Evolutionary conservation across 1,139 yeast species (phyloP).

Genomic region (Suhomyces atakaporum): DNA sequence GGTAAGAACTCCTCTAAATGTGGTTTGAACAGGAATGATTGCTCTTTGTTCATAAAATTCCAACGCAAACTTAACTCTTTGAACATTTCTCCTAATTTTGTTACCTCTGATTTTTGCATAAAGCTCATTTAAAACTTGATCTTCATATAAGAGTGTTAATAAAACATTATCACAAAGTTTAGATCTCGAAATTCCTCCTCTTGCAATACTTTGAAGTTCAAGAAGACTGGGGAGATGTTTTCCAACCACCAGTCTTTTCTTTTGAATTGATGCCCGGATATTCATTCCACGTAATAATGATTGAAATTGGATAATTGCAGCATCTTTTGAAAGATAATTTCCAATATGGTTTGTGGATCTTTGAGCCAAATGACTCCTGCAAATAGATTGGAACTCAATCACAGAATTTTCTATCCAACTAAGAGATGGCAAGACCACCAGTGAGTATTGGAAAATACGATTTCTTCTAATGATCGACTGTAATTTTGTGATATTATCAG

Average conservation of each 20-base stretch:
- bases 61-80: constrained; percentile 25
- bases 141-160: constrained; percentile 44
- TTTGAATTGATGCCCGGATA: constrained; percentile 24
- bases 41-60: constrained; percentile 22
- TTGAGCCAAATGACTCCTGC: constrained; percentile 21
- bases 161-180: constrained; percentile 47
- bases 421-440: constrained; percentile 26
- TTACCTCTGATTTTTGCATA: constrained; percentile 51
- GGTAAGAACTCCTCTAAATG: constrained; percentile 48
- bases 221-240: constrained; percentile 17
- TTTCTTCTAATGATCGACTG: constrained; percentile 36
- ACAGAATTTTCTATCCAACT: constrained; percentile 27
- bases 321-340: constrained; percentile 14
- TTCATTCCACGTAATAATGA: constrained; percentile 35
- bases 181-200: constrained; percentile 55
- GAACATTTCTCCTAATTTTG: constrained; percentile 32
- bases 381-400: constrained; percentile 35
- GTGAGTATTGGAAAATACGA: constrained; percentile 23
- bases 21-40: constrained; percentile 35
- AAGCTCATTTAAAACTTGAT: constrained; percentile 37
- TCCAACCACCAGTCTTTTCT: constrained; percentile 20
- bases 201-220: constrained; percentile 52
- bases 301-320: constrained; percentile 32
- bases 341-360: constrained; percentile 15
- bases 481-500: constrained; percentile 20